Evolutionary conservation across 73 alveolate species (phyloP).

Genomic region (Tetrahymena malaccensis): DNA sequence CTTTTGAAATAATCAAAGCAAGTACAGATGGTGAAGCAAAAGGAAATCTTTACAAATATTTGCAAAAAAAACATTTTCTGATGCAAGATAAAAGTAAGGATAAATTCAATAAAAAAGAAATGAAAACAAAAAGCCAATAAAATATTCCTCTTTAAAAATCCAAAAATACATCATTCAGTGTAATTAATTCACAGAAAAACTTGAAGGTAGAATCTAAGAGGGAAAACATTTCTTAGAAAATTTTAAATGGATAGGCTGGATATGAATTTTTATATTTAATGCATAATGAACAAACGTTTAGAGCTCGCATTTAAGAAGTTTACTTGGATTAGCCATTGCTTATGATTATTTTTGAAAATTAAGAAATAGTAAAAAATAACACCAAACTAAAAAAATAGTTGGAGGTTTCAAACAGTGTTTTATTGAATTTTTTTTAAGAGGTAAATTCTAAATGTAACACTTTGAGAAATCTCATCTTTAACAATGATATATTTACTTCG

Average conservation of each 20-base stretch:
- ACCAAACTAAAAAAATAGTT: neutral
- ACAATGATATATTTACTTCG: neutral
- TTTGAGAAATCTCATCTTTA: neutral
- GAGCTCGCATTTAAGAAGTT: neutral
- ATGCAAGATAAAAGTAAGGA: neutral
- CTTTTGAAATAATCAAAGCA: neutral
- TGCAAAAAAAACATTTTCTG: neutral
- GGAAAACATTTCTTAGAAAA: neutral
- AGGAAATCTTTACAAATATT: neutral
- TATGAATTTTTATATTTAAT: neutral
- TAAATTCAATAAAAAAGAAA: neutral
- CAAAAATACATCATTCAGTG: neutral
- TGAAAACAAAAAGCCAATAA: neutral
- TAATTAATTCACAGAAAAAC: neutral
- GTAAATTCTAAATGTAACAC: neutral
- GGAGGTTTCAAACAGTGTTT: neutral
- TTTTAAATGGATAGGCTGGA: neutral
- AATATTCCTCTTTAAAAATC: neutral
- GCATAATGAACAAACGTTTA: neutral
- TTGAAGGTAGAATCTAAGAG: neutral
- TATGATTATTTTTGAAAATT: neutral
- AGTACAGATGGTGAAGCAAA: neutral
- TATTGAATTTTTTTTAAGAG: neutral
- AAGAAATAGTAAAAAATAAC: neutral
- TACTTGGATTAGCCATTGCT: neutral